Conservation (phyloP, 805 yeast species). For the Blastobotrys attinorum region DNA sequence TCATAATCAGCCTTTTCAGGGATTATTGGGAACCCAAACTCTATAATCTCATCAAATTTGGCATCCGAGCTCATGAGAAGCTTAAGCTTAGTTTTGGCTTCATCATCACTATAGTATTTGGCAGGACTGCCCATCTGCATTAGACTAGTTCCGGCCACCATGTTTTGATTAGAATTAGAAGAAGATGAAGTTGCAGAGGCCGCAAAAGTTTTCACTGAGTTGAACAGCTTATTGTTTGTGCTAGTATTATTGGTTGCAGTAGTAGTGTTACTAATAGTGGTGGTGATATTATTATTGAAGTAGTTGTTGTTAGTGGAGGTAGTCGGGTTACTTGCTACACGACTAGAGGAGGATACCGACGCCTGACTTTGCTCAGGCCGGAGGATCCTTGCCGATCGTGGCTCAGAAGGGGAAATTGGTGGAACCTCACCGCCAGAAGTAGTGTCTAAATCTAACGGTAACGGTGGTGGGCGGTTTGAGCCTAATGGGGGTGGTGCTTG, state of each 20-base stretch:
- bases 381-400: not conserved
- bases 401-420: not conserved
- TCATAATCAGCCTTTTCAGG: conserved; percentile 2
- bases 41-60: conserved; percentile 20
- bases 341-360: not conserved
- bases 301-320: too few species aligned
- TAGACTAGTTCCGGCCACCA: not conserved
- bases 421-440: too few species aligned
- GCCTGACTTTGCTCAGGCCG: not conserved
- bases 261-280: too few species aligned
- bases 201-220: too few species aligned
- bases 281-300: too few species aligned
- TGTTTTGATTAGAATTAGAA: too few species aligned
- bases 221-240: too few species aligned
- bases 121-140: conserved; percentile 11
- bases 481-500: too few species aligned
- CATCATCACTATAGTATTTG: conserved; percentile 15
- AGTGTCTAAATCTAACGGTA: too few species aligned
- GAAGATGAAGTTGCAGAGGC: conserved; percentile 1
- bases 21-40: conserved; percentile 20
- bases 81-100: conserved; percentile 13
- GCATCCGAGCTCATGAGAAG: conserved; percentile 12
- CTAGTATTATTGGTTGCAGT: too few species aligned
- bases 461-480: too few species aligned
- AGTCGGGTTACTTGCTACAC: too few species aligned